Percentiles rank a stretch among this genome's conserved stretches.
Evolutionary conservation across 2,329 filamentous ascomycete genomes (phyloP).

Genomic region (Verticillium zaregamsianum): DNA sequence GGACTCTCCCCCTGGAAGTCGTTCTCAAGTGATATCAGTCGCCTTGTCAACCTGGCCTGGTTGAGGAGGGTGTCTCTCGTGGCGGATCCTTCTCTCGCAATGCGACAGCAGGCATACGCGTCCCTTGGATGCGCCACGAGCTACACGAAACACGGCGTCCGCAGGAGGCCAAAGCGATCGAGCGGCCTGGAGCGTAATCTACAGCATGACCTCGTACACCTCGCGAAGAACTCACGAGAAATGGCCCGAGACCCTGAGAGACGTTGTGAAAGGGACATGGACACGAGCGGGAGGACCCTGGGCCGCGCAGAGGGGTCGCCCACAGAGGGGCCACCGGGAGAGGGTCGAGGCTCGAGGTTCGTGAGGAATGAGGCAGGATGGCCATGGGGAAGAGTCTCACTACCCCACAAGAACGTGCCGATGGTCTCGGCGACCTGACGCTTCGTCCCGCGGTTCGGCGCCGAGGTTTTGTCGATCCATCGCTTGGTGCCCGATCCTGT

Average conservation of each 20-base stretch:
- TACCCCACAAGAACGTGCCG: background rate
- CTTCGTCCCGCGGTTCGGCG: background rate
- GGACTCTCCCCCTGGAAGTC: no score
- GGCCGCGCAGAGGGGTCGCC: background rate
- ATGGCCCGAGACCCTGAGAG: background rate
- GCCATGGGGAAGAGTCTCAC: background rate
- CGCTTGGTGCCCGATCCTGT: background rate
- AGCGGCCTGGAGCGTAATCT: background rate
- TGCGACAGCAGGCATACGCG: background rate
- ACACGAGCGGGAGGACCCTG: background rate
- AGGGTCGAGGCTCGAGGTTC: background rate
- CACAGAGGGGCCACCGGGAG: background rate
- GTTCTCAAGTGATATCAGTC: background rate
- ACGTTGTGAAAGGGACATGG: background rate
- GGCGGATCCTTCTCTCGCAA: background rate
- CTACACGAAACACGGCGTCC: background rate
- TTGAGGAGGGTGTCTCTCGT: no score
- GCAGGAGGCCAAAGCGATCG: background rate
- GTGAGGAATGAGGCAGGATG: background rate
- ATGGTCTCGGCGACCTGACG: background rate
- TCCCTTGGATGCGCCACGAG: background rate
- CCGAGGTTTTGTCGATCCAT: background rate
- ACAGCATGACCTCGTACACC: background rate
- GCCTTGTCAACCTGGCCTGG: background rate
- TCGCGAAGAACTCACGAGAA: background rate